Evolutionary conservation across 2,329 filamentous ascomycete species (phyloP), one percentile per base, ranked within the genome.

Genomic region (Pyrenochaeta sp.): DNA sequence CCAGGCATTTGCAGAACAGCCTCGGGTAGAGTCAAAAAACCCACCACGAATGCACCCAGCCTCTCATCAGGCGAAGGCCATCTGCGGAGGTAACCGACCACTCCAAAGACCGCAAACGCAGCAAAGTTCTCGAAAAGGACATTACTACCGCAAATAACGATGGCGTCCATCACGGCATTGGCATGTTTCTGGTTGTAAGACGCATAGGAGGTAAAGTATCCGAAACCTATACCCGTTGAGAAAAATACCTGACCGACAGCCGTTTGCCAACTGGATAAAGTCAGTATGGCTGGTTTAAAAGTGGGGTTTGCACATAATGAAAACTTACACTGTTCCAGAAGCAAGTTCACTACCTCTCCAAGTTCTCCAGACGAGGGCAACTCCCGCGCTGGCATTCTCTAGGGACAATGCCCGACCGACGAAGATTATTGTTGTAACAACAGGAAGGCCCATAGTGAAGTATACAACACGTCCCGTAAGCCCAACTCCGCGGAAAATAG

Each of bases 401-500:
- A 83, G 77, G 0, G 81, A 82, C 1, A 77, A 61, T 0, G 78
- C 73, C 2, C 81, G 76, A 13, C 79, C 81, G 32, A 84, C 75
- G 18, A 84, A 72, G 41, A 83, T 76, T 48, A 84, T 74, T 2
- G 78, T 82, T 10, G 80, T 78, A 44, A 81, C 68, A 35, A 84
- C 81, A 0, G 81, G 81, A 4, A 84, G 60, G 1, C 80, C 80
- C 80, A 84, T 83, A n/a, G 81, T 83, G 63, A 81, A 81, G 67
- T 83, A 84, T 4, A 83, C 81, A 7, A 82, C 81, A 5, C 81
- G 75, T 2, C 81, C 81, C 2, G 81, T 83, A 46, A 82, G 61
- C 0, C 80, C 79, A 14, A 84, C 80, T 6, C 82, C 78, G 23
- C 80, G 77, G 63, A 83, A 82, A 53, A 85, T 82, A 52, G 77